Percentiles rank a stretch among this genome's conserved stretches.
Evolutionary conservation across 2,329 filamentous ascomycete species (phyloP).

Genomic region (Fusarium pilosicola): DNA sequence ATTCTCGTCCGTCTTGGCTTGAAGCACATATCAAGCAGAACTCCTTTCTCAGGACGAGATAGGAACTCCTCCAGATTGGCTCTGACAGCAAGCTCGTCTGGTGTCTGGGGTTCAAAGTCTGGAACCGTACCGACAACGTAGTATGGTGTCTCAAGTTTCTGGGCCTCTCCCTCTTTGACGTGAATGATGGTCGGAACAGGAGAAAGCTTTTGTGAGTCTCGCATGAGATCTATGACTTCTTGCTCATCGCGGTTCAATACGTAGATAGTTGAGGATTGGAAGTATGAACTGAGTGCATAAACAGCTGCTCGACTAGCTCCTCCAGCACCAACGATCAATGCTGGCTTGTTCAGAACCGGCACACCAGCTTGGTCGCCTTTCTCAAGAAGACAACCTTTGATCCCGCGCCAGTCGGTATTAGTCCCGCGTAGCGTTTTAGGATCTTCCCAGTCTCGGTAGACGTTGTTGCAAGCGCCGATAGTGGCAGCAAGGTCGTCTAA

Average conservation of each 20-base stretch:
- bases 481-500: neutral
- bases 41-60: neutral
- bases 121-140: neutral
- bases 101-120: neutral
- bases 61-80: neutral
- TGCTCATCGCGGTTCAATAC: neutral
- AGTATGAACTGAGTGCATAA: neutral
- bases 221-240: neutral
- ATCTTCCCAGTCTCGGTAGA: slow-evolving; percentile 4
- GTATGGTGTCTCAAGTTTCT: slow-evolving; percentile 6
- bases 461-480: slow-evolving; percentile 2
- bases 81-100: neutral
- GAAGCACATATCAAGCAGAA: slow-evolving; percentile 17
- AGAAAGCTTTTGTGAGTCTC: neutral
- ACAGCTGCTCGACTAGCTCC: slow-evolving; percentile 11
- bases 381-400: slow-evolving; percentile 2
- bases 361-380: neutral
- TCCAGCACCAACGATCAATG: slow-evolving; percentile 6
- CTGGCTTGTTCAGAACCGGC: slow-evolving; percentile 8
- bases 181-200: neutral
- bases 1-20: slow-evolving; percentile 7
- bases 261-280: slow-evolving; percentile 5
- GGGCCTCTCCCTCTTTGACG: neutral
- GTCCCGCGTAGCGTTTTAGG: neutral
- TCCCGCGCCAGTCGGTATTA: neutral